Evolutionary conservation across 768 basidiomycete genomes (phyloP).

Genomic region (Brasilioporus rufonigricans): DNA sequence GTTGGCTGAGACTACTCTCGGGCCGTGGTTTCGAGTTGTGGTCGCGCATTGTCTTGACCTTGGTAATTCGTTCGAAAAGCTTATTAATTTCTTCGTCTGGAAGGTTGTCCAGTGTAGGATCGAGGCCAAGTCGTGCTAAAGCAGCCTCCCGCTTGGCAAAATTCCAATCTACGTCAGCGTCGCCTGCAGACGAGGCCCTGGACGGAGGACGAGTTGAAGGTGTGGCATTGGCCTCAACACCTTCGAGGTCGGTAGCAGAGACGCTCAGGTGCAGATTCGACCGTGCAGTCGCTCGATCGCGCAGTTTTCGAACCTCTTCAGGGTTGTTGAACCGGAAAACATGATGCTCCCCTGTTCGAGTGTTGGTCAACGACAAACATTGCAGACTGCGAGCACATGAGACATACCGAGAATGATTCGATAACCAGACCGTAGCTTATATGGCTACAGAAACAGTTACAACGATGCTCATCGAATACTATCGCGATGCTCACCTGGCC

Average conservation of each 20-base stretch:
- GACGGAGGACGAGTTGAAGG: conserved; percentile 74
- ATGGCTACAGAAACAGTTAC: conserved; percentile 42
- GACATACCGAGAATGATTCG: conserved; percentile 88
- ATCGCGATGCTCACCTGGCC: conserved; percentile 55
- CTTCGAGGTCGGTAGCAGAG: conserved; percentile 66
- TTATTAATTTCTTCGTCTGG: conserved; percentile 95
- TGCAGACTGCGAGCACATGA: not conserved
- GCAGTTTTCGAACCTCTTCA: conserved; percentile 88
- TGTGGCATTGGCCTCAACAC: conserved; percentile 36
- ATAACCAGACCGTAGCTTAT: conserved; percentile 90
- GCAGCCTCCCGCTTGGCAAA: conserved; percentile 95
- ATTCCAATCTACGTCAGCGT: conserved; percentile 90
- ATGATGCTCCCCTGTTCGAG: conserved; percentile 81
- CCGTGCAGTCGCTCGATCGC: conserved; percentile 75
- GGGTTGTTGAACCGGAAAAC: conserved; percentile 98
- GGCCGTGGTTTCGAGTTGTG: conserved; percentile 79
- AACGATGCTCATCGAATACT: conserved; percentile 3
- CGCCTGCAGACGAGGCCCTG: conserved; percentile 63
- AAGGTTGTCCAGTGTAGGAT: conserved; percentile 87
- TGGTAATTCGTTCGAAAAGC: conserved; percentile 91
- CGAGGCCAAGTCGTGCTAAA: conserved; percentile 78
- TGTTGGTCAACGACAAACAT: conserved; percentile 3
- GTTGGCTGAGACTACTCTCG: conserved; percentile 84
- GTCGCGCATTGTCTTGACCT: conserved; percentile 84
- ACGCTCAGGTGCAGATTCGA: conserved; percentile 66